These are phyloP conservation scores for Diphasiastrum complanatum DNA, from an alignment of 83 land plant genomes.

Conservation along the genomic window DNA sequence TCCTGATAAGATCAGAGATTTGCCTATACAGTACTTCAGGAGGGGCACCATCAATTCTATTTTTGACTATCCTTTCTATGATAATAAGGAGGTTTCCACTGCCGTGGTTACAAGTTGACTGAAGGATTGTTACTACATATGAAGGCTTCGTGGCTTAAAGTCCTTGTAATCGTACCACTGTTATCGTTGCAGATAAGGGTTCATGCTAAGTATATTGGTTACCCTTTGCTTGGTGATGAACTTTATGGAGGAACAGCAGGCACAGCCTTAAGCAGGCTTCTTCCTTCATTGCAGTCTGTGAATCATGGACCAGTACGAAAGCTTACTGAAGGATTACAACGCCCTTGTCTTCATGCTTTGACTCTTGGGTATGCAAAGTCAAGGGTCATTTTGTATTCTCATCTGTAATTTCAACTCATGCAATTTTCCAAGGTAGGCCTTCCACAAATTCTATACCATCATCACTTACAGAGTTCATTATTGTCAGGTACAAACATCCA, in stretches of 20 bases:
- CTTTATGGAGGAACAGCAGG: slow-evolving; percentile 83
- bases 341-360: slow-evolving; percentile 91
- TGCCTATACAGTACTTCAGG: too few species aligned
- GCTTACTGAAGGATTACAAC: slow-evolving; percentile 43
- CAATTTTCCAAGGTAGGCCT: too few species aligned
- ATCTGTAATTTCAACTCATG: background rate
- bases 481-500: slow-evolving; percentile 74
- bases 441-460: too few species aligned
- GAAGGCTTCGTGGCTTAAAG: too few species aligned
- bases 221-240: slow-evolving; percentile 88
- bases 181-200: slow-evolving; percentile 62
- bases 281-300: slow-evolving; percentile 32
- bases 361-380: slow-evolving; percentile 63
- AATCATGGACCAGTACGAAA: slow-evolving; percentile 38
- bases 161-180: background rate
- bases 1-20: too few species aligned
- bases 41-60: too few species aligned
- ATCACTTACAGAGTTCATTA: background rate
- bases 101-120: too few species aligned
- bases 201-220: slow-evolving; percentile 84
- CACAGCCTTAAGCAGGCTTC: slow-evolving; percentile 58
- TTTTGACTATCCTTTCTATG: too few species aligned
- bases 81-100: too few species aligned
- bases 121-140: too few species aligned
- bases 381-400: background rate